These are phyloP conservation scores for Tricladium varicosporioides DNA, from an alignment of 2,329 filamentous ascomycete species.

Conservation along the genomic window DNA sequence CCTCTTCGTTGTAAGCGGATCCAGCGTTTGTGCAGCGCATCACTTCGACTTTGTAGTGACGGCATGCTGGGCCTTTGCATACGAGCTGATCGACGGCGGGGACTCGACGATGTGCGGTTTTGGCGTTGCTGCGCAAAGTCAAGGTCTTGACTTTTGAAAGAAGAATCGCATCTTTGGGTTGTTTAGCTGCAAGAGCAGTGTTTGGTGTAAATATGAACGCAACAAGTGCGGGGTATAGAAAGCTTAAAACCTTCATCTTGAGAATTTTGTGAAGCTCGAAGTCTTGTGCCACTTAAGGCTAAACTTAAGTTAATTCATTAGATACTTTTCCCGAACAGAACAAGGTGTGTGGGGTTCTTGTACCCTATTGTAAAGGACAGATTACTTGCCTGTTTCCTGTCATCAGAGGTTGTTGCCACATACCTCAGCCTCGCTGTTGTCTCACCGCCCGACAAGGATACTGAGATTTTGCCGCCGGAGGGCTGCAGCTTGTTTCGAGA, in stretches of 20 bases:
- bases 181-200: constrained; percentile 26
- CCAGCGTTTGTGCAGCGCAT: constrained; percentile 92
- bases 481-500: no score
- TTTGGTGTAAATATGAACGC: constrained; percentile 27
- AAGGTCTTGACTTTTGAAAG: constrained; percentile 71
- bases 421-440: background rate
- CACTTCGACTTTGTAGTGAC: constrained; percentile 64
- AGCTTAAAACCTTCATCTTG: constrained; percentile 25
- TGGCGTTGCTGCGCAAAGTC: constrained; percentile 66
- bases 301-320: no score
- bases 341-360: background rate
- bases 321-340: no score
- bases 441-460: constrained; percentile 6
- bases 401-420: constrained; percentile 2
- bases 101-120: constrained; percentile 75
- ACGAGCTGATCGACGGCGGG: constrained; percentile 73
- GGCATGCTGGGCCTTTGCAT: constrained; percentile 61
- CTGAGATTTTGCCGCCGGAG: constrained; percentile 10
- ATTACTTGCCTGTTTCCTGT: constrained; percentile 10
- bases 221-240: constrained; percentile 26
- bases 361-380: constrained; percentile 19
- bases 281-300: background rate
- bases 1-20: constrained; percentile 71
- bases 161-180: constrained; percentile 48
- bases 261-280: background rate